A percentile compares a stretch with the other conserved stretches of the same genome.
Conservation (phyloP, 106 monocot genomes). For the Vanilla planifolia region DNA sequence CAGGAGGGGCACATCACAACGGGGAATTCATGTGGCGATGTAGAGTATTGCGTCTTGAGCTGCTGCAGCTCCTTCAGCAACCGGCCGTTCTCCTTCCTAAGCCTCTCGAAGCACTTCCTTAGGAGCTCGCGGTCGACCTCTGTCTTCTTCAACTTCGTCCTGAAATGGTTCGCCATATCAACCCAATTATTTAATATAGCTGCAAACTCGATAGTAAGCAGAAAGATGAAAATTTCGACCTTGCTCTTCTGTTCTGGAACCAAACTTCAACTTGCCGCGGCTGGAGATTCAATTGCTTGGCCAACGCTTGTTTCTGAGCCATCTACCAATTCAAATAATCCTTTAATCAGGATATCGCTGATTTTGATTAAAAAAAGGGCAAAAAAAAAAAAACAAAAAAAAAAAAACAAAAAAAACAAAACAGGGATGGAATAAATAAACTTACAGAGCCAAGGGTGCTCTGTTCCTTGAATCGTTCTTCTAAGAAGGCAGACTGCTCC, state of each 20-base stretch:
- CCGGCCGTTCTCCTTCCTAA: neutral
- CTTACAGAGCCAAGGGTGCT: constrained; percentile 7
- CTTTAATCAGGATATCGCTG: no score
- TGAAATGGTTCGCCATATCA: neutral
- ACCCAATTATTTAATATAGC: no score
- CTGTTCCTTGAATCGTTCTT: constrained; percentile 12
- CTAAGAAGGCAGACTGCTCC: constrained; percentile 15
- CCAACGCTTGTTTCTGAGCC: constrained; percentile 37
- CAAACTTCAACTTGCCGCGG: constrained; percentile 51
- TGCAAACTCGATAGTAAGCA: neutral
- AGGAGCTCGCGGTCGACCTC: neutral
- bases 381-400: neutral
- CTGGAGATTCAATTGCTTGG: constrained; percentile 29
- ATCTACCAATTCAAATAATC: constrained; percentile 4
- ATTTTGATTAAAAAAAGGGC: neutral
- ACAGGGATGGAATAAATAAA: no score
- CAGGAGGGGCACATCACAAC: constrained; percentile 4
- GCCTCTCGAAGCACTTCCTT: neutral
- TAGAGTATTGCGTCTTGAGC: neutral
- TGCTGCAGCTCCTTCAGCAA: constrained; percentile 1
- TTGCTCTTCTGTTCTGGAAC: constrained; percentile 49
- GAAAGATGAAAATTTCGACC: constrained; percentile 10
- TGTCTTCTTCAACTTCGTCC: constrained; percentile 7
- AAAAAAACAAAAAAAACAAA: no score
- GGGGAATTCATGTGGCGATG: neutral